phyloP scores from a whole-genome alignment of 768 basidiomycete genomes.

The Hemileccinum rubropunctum region DNA sequence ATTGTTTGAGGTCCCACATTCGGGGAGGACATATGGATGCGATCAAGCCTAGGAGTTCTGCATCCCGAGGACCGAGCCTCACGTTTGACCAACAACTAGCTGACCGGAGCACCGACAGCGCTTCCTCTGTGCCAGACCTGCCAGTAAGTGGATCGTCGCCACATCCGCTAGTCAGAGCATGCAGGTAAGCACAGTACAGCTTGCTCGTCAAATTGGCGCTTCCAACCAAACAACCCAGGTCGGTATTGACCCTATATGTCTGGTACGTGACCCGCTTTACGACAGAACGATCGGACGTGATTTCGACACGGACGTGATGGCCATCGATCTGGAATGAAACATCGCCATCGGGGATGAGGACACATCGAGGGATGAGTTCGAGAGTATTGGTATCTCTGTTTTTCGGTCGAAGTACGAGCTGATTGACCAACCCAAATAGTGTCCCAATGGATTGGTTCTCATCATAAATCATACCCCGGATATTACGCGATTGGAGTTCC shows the following conservation, averaged over 20 bases:
- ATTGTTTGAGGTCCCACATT: conserved; percentile 35
- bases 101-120: conserved; percentile 38
- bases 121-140: conserved; percentile 12
- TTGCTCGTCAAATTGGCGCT: conserved; percentile 16
- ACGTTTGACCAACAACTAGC: conserved; percentile 39
- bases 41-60: conserved; percentile 32
- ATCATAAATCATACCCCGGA: conserved; percentile 42
- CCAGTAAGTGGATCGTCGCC: conserved; percentile 42
- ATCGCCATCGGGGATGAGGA: conserved; percentile 40
- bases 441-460: conserved; percentile 39
- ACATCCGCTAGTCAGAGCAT: conserved; percentile 39
- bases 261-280: conserved; percentile 14
- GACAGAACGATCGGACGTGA: background rate
- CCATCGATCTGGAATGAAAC: conserved; percentile 28
- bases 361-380: conserved; percentile 5
- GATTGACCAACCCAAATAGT: conserved; percentile 41
- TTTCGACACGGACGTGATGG: conserved; percentile 10
- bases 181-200: conserved; percentile 41
- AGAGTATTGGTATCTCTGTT: background rate
- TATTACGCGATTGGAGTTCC: conserved; percentile 38
- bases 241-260: conserved; percentile 26
- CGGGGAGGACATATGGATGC: conserved; percentile 31
- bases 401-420: conserved; percentile 38
- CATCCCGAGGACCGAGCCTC: conserved; percentile 26
- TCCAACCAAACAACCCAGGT: conserved; percentile 26